Percentiles rank a stretch among this genome's conserved stretches.
These are phyloP conservation scores for Rhizophora apiculata DNA, from an alignment of 345 rosid species.

Conservation along the genomic window DNA sequence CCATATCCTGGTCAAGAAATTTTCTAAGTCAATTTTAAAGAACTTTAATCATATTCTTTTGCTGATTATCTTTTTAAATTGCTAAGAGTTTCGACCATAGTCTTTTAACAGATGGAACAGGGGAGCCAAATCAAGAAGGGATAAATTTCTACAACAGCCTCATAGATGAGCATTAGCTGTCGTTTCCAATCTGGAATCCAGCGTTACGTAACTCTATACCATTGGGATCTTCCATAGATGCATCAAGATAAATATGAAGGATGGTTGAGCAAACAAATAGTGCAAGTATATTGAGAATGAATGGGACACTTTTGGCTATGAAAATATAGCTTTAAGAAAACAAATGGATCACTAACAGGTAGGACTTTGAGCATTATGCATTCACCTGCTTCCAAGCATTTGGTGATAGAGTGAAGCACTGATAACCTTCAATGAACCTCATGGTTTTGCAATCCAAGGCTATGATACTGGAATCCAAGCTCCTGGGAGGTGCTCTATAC, in stretches of 20 bases:
- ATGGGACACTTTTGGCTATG: not conserved
- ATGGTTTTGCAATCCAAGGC: conserved; percentile 73
- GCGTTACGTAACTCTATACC: conserved; percentile 89
- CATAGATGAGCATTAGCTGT: conserved; percentile 39
- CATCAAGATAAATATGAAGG: conserved; percentile 85
- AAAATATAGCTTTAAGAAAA: conserved; percentile 6
- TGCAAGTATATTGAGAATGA: conserved; percentile 40
- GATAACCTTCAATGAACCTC: conserved; percentile 96
- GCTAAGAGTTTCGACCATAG: conserved; percentile 4
- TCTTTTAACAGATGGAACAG: conserved; percentile 67
- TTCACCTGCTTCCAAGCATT: conserved; percentile 76
- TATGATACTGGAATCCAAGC: conserved; percentile 92
- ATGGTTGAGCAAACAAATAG: conserved; percentile 64
- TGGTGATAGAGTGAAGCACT: conserved; percentile 83
- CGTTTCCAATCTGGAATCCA: conserved; percentile 57
- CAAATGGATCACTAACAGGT: conserved; percentile 33
- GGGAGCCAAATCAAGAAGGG: conserved; percentile 66
- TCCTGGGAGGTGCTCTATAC: conserved; percentile 89
- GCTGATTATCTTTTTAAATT: conserved; percentile 28
- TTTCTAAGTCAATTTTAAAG: conserved; percentile 45
- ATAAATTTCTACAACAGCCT: conserved; percentile 62
- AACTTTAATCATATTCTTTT: conserved; percentile 11
- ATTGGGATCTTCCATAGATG: conserved; percentile 95
- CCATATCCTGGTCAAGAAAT: conserved; percentile 93
- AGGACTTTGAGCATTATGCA: conserved; percentile 70